phyloP scores from a whole-genome alignment of 495 filamentous ascomycete species.

The Letharia lupina region DNA sequence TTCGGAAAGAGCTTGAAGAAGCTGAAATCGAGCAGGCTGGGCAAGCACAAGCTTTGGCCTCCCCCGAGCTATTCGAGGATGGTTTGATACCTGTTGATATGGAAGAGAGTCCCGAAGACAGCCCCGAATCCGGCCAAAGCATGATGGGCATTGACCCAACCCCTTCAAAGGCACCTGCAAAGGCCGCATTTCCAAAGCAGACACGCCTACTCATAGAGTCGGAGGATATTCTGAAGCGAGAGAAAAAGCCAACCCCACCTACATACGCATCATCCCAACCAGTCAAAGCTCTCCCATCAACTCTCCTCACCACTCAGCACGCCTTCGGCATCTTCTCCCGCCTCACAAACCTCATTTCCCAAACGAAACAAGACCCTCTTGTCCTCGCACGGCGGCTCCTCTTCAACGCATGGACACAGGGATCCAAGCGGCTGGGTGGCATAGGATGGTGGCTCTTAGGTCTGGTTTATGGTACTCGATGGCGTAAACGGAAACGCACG shows the following conservation, averaged over 20 bases:
- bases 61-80: conserved; percentile 7
- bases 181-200: neutral
- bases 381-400: conserved; percentile 27
- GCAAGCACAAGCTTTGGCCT: neutral
- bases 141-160: conserved; percentile 12
- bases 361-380: conserved; percentile 22
- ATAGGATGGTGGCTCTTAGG: conserved; percentile 28
- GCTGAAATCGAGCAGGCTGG: conserved; percentile 10
- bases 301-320: neutral
- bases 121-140: neutral
- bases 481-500: conserved; percentile 15
- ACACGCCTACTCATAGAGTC: neutral
- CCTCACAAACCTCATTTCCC: conserved; percentile 18
- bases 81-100: conserved; percentile 8
- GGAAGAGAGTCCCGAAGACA: neutral
- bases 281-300: conserved; percentile 1
- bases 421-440: conserved; percentile 20
- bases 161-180: conserved; percentile 1
- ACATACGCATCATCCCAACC: neutral
- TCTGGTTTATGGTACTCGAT: conserved; percentile 23
- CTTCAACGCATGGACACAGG: conserved; percentile 25
- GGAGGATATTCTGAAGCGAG: conserved; percentile 8
- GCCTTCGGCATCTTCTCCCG: conserved; percentile 21
- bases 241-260: neutral
- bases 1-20: conserved; percentile 23